These are phyloP conservation scores for Botryotinia narcissicola DNA, from an alignment of 2,329 filamentous ascomycete species.

Conservation along the genomic window DNA sequence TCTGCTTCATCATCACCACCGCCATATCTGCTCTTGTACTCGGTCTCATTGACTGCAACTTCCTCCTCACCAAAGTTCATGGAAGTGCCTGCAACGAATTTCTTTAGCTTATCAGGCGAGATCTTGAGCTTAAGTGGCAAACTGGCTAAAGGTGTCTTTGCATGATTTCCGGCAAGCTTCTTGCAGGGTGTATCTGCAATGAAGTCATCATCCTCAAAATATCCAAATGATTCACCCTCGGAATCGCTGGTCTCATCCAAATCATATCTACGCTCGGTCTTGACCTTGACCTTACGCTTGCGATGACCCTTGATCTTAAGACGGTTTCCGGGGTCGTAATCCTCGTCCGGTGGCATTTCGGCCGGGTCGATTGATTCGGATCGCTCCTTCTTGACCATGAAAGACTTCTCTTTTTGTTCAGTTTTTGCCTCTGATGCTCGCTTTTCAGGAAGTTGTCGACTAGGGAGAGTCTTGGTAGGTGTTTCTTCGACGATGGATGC, in stretches of 20 bases:
- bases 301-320: slow-evolving; percentile 14
- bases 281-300: slow-evolving; percentile 14
- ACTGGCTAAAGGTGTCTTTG: not conserved
- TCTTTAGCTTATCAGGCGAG: not conserved
- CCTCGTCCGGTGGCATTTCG: slow-evolving; percentile 21
- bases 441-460: not conserved
- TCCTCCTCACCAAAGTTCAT: not conserved
- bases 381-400: slow-evolving; percentile 9
- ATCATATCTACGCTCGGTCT: not conserved
- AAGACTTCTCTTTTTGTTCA: not conserved
- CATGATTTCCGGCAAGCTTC: not conserved
- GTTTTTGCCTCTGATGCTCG: not conserved
- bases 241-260: not conserved
- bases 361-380: slow-evolving; percentile 8
- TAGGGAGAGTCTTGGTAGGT: not conserved
- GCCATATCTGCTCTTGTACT: not conserved
- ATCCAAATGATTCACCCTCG: not conserved
- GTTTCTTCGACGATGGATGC: slow-evolving; percentile 3
- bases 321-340: slow-evolving; percentile 18
- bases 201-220: not conserved
- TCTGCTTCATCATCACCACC: not conserved
- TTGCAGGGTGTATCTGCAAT: slow-evolving; percentile 11
- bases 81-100: not conserved
- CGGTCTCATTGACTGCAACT: not conserved
- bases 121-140: not conserved